Base-by-base conservation (phyloP, 192 early-diverging fungal genomes). In the Gaertneriomyces sp. region DNA sequence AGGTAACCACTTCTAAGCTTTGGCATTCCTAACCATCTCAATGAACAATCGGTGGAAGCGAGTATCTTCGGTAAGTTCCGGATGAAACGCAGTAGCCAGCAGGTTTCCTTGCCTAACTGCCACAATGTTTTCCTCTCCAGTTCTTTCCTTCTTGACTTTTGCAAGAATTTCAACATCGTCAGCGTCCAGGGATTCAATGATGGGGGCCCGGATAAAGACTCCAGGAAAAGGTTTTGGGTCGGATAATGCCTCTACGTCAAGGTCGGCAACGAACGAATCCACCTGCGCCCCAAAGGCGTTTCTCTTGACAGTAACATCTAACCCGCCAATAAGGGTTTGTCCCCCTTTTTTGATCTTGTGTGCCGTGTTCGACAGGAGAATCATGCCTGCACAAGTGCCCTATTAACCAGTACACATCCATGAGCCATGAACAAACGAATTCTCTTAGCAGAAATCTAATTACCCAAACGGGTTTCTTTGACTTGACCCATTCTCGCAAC, bases 351-450 rank as follows among this genome's bases (percentile, higher is more conserved):
- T 93, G 16, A 89, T 85, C 41, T 83, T 79, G 20, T 77, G 83
- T 12, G 89, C 88, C 39, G 79, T 74, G 57, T 91, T 84, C 7
- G 92, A 85, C 45, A 98, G 82, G 60, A 98, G 80, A 53, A 98
- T 97, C 83, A 98, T 80, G 41, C 96, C 96, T 14, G 96, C 96
- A 70, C 96, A 98, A 39, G 94, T 97, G 16, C 96, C 96, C 81
- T 82, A 20, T n/a, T 5, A n/a, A 45, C 38, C 25, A 33, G 25
- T 33, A 33, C 25, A 33, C 25, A 33, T 33, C 25, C 25, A 33
- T 33, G 25, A 33, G 25, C 25, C 25, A 33, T 33, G 25, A 33
- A 33, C 25, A 2, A 33, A 2, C 25, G 25, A 33, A 33, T 49
- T 17, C 47, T 2, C 47, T 17, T 1, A 49, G 12, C 47, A 12